Percentiles rank a stretch among this genome's conserved stretches.
These are phyloP conservation scores for Chenopodium quinoa DNA, from an alignment of 148 eudicot genomes.

Conservation along the genomic window DNA sequence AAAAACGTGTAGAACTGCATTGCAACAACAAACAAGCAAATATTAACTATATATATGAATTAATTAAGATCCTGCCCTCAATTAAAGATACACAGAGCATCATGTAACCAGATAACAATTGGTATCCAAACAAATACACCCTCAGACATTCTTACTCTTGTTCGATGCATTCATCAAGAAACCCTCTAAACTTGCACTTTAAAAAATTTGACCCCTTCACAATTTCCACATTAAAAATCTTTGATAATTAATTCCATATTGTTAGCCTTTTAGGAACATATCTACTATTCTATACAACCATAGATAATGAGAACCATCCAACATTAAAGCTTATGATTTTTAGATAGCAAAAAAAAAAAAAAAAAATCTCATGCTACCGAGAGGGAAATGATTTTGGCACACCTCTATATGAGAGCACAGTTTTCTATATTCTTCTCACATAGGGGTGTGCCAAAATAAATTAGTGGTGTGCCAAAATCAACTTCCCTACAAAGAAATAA, in stretches of 20 bases:
- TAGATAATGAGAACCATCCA: not conserved
- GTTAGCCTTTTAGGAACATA: too few species aligned
- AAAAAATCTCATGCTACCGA: too few species aligned
- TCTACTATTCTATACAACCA: not conserved
- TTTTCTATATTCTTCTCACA: too few species aligned
- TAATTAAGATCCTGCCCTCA: not conserved
- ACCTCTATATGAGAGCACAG: too few species aligned
- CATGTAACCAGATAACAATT: too few species aligned
- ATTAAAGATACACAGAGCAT: not conserved
- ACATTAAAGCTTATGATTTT: not conserved
- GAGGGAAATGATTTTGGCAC: too few species aligned
- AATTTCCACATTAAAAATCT: not conserved
- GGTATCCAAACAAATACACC: not conserved
- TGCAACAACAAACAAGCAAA: not conserved
- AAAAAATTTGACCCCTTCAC: too few species aligned
- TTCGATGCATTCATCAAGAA: not conserved
- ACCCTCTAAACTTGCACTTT: not conserved
- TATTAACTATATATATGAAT: not conserved
- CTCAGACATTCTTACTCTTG: not conserved
- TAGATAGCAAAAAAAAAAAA: too few species aligned
- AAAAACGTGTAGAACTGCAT: constrained; percentile 95
- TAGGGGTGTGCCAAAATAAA: too few species aligned
- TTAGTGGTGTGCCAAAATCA: too few species aligned
- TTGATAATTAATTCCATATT: too few species aligned
- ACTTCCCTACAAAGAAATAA: not conserved